A percentile compares a stretch with the other conserved stretches of the same genome.
These are phyloP conservation scores for Zymoseptoria brevis DNA, from an alignment of 2,329 filamentous ascomycete species.

Conservation along the genomic window DNA sequence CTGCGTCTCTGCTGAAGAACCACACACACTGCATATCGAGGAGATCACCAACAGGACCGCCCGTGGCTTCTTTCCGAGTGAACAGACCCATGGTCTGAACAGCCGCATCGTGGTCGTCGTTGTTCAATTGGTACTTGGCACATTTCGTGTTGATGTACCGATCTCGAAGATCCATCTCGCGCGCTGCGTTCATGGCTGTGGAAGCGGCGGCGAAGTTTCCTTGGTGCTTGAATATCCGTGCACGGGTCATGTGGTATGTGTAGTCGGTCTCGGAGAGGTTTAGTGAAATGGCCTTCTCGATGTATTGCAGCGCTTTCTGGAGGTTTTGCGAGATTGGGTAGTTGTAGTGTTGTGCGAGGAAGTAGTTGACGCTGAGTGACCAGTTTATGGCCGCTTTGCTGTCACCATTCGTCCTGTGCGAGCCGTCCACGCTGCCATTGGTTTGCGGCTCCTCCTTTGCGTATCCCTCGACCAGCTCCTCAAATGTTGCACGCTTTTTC, in stretches of 20 bases:
- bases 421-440: slow-evolving; percentile 32
- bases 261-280: slow-evolving; percentile 80
- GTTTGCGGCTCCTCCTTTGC: slow-evolving; percentile 35
- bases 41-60: slow-evolving; percentile 81
- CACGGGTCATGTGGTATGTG: slow-evolving; percentile 88
- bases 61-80: slow-evolving; percentile 80
- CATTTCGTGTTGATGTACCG: slow-evolving; percentile 98
- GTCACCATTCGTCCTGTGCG: slow-evolving; percentile 23
- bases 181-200: slow-evolving; percentile 79
- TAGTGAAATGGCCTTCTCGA: slow-evolving; percentile 74
- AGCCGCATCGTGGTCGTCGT: slow-evolving; percentile 80
- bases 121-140: slow-evolving; percentile 91
- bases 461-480: slow-evolving; percentile 71
- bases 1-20: slow-evolving; percentile 92
- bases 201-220: slow-evolving; percentile 74
- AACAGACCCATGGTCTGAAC: slow-evolving; percentile 88
- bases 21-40: slow-evolving; percentile 98
- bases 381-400: slow-evolving; percentile 48
- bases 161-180: slow-evolving; percentile 78
- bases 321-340: slow-evolving; percentile 82
- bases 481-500: slow-evolving; percentile 69
- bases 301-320: slow-evolving; percentile 68
- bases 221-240: slow-evolving; percentile 85
- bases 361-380: slow-evolving; percentile 76
- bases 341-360: slow-evolving; percentile 94